phyloP scores from a whole-genome alignment of 257 asterid genomes.

The Penstemon barbatus region DNA sequence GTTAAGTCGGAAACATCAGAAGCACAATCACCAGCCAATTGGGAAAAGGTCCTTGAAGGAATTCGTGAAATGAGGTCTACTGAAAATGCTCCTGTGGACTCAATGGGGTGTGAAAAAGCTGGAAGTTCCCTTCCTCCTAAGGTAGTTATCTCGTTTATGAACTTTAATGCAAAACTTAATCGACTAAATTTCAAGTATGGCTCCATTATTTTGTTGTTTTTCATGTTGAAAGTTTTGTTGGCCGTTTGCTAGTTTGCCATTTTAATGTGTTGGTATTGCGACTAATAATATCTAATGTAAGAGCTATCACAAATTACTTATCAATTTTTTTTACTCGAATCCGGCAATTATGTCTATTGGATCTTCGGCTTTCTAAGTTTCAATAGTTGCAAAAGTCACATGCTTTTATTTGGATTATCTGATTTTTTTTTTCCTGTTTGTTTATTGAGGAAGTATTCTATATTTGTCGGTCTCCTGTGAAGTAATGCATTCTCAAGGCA shows the following conservation, averaged over 20 bases:
- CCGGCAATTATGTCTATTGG: neutral
- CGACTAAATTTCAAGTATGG: neutral
- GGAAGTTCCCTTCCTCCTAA: constrained; percentile 89
- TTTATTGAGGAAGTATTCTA: neutral
- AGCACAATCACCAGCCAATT: constrained; percentile 61
- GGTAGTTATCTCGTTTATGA: constrained; percentile 41
- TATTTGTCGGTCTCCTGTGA: too few relatives aligned
- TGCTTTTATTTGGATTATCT: neutral
- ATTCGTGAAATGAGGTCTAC: constrained; percentile 84
- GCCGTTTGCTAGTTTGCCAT: neutral
- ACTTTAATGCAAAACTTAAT: constrained; percentile 1
- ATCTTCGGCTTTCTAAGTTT: too few relatives aligned
- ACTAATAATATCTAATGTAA: neutral
- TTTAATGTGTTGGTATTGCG: neutral
- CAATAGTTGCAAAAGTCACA: too few relatives aligned
- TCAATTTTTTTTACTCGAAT: neutral
- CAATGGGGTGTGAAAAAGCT: constrained; percentile 98
- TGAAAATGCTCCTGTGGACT: constrained; percentile 97
- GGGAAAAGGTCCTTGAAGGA: constrained; percentile 82
- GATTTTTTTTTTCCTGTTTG: neutral
- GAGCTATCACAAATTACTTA: neutral
- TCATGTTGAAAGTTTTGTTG: neutral
- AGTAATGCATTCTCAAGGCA: too few relatives aligned
- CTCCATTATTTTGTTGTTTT: neutral
- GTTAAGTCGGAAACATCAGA: too few relatives aligned